phyloP scores from a whole-genome alignment of 1,284 basidiomycete genomes.

The Wallemia ichthyophaga region DNA sequence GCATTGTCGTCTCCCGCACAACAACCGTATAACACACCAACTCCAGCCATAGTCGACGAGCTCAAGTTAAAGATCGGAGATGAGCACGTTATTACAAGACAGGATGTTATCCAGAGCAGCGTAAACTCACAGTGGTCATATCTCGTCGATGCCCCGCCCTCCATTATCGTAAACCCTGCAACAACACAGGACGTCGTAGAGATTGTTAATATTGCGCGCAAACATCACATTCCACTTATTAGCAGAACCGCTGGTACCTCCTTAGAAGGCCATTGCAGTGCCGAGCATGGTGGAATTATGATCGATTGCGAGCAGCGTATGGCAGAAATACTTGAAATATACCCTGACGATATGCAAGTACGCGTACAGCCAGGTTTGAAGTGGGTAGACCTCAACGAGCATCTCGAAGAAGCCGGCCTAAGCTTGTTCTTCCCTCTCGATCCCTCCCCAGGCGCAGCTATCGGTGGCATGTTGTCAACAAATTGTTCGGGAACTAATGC shows the following conservation, averaged over 20 bases:
- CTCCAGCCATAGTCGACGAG: background rate
- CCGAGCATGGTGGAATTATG: conserved; percentile 44
- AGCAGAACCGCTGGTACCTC: conserved; percentile 39
- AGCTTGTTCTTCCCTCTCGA: conserved; percentile 74
- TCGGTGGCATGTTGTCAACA: conserved; percentile 74
- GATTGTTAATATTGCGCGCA: conserved; percentile 32
- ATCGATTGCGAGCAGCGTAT: conserved; percentile 33
- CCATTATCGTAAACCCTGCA: background rate
- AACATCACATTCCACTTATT: conserved; percentile 36
- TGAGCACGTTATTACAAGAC: background rate
- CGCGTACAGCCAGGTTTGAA: conserved; percentile 17
- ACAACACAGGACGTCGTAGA: conserved; percentile 34
- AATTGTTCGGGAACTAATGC: conserved; percentile 34
- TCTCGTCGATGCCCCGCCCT: background rate
- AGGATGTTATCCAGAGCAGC: background rate
- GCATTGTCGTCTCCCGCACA: background rate
- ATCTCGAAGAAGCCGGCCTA: conserved; percentile 34
- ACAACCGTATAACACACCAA: background rate
- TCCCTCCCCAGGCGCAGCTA: conserved; percentile 35
- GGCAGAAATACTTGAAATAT: conserved; percentile 48
- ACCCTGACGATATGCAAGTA: conserved; percentile 14
- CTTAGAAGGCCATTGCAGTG: conserved; percentile 33
- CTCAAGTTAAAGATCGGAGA: background rate
- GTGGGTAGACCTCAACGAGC: conserved; percentile 63
- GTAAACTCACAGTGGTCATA: background rate